These are phyloP conservation scores for Picea sitchensis DNA, from an alignment of 75 land plant genomes.

Conservation along the genomic window DNA sequence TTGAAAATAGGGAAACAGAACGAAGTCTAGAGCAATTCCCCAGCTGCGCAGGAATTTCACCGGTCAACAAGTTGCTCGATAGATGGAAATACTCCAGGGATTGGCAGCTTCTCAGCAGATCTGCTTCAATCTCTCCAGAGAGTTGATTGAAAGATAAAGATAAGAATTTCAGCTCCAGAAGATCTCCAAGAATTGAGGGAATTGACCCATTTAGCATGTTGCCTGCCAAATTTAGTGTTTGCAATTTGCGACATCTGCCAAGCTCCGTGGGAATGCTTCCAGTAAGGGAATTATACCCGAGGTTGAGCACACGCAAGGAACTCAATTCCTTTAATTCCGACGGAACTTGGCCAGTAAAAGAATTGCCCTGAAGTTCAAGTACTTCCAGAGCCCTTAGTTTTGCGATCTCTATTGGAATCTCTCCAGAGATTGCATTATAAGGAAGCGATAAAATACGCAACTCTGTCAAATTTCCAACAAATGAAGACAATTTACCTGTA, in stretches of 20 bases:
- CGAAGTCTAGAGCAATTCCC: slow-evolving; percentile 44
- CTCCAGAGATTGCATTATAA: slow-evolving; percentile 33
- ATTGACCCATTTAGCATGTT: slow-evolving; percentile 55
- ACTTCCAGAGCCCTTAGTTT: slow-evolving; percentile 33
- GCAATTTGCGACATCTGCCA: slow-evolving; percentile 17
- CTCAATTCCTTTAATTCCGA: slow-evolving; percentile 27
- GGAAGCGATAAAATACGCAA: slow-evolving; percentile 29
- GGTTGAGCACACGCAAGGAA: slow-evolving; percentile 31
- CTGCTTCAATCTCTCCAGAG: slow-evolving; percentile 15
- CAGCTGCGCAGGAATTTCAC: slow-evolving; percentile 50
- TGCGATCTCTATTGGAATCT: slow-evolving; percentile 40
- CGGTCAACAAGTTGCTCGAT: slow-evolving; percentile 46
- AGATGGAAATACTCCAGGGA: slow-evolving; percentile 38
- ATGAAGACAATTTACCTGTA: slow-evolving; percentile 29
- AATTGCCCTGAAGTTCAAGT: slow-evolving; percentile 59
- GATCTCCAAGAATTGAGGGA: slow-evolving; percentile 33
- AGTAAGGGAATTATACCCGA: slow-evolving; percentile 33
- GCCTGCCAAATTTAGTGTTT: slow-evolving; percentile 42
- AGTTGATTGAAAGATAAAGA: slow-evolving; percentile 48
- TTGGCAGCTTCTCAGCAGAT: not conserved
- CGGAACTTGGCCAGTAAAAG: slow-evolving; percentile 35
- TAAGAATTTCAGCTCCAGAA: slow-evolving; percentile 27
- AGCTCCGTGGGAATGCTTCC: slow-evolving; percentile 48
- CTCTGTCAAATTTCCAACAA: slow-evolving; percentile 30
- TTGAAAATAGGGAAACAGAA: slow-evolving; percentile 41